phyloP scores from a whole-genome alignment of 2,329 filamentous ascomycete genomes.

The Nigrospora osmanthi region DNA sequence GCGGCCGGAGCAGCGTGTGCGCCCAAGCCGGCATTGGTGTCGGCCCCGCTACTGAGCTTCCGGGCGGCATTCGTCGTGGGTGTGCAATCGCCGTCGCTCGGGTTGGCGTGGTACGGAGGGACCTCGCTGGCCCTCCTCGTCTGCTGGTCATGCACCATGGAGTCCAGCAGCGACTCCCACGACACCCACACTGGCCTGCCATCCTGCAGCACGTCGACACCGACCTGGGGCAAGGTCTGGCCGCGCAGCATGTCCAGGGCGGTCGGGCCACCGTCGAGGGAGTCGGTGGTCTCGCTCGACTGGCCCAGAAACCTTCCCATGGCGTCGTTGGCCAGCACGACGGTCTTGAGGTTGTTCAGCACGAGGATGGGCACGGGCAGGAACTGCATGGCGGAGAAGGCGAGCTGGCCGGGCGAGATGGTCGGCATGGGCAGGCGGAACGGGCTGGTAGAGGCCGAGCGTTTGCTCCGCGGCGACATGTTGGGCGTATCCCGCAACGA shows the following conservation, averaged over 20 bases:
- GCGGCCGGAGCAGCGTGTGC: not conserved
- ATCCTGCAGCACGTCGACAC: slow-evolving; percentile 66
- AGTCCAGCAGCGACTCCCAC: slow-evolving; percentile 52
- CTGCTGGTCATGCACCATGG: slow-evolving; percentile 36
- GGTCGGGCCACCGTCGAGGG: slow-evolving; percentile 30
- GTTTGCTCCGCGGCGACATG: slow-evolving; percentile 9
- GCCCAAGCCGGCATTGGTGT: too few species aligned
- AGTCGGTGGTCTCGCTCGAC: slow-evolving; percentile 30
- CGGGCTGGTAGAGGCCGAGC: slow-evolving; percentile 23
- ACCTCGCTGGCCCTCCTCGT: slow-evolving; percentile 7
- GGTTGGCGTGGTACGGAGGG: slow-evolving; percentile 6
- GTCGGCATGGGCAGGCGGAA: slow-evolving; percentile 34
- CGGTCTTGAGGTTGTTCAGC: slow-evolving; percentile 59
- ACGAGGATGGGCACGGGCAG: slow-evolving; percentile 66
- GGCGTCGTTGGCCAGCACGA: slow-evolving; percentile 68
- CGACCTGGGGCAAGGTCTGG: slow-evolving; percentile 60
- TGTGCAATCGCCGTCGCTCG: slow-evolving; percentile 22
- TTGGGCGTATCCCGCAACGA: not conserved
- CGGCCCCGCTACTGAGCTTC: slow-evolving; percentile 16
- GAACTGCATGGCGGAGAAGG: slow-evolving; percentile 64
- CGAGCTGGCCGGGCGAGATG: slow-evolving; percentile 44
- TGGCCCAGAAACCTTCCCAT: slow-evolving; percentile 63
- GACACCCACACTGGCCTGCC: slow-evolving; percentile 52
- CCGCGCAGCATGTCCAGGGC: slow-evolving; percentile 55
- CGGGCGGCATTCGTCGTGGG: slow-evolving; percentile 21